These are phyloP conservation scores for Barnettozyma vustinii DNA, from an alignment of 805 yeast species.

Conservation along the genomic window DNA sequence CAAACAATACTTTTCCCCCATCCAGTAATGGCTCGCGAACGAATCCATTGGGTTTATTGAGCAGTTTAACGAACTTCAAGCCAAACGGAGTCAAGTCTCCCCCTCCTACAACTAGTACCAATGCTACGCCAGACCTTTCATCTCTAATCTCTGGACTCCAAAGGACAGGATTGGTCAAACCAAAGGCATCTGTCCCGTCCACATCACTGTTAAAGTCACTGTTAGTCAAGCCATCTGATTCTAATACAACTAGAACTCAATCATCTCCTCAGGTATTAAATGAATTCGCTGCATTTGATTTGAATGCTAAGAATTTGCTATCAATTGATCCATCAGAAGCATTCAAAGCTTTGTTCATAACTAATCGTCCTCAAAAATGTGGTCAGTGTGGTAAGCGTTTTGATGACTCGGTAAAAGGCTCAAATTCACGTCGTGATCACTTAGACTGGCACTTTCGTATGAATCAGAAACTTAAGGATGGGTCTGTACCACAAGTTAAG, in stretches of 20 bases:
- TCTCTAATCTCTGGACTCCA: constrained; percentile 16
- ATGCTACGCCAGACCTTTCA: constrained; percentile 13
- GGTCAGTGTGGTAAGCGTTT: constrained; percentile 87
- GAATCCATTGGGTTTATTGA: constrained; percentile 16
- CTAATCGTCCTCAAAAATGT: constrained; percentile 67
- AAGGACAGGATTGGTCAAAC: constrained; percentile 20
- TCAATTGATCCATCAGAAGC: constrained; percentile 41
- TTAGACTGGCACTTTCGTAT: constrained; percentile 96
- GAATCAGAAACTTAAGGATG: constrained; percentile 65
- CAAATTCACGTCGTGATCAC: constrained; percentile 53
- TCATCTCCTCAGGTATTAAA: not conserved
- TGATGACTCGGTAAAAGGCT: constrained; percentile 52
- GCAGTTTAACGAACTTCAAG: constrained; percentile 16
- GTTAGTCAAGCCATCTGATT: not conserved
- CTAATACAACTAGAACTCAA: not conserved
- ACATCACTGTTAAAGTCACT: not conserved
- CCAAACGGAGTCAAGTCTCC: not conserved
- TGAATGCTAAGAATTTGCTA: constrained; percentile 26
- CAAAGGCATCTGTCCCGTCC: constrained; percentile 1
- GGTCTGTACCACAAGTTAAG: constrained; percentile 57
- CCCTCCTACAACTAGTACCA: not conserved
- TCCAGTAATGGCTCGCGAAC: not conserved
- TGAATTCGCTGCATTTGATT: constrained; percentile 22
- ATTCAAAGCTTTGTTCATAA: constrained; percentile 12
- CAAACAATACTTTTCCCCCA: not conserved